These are phyloP conservation scores for Leccinum incarnatum DNA, from an alignment of 768 basidiomycete genomes.

Conservation along the genomic window DNA sequence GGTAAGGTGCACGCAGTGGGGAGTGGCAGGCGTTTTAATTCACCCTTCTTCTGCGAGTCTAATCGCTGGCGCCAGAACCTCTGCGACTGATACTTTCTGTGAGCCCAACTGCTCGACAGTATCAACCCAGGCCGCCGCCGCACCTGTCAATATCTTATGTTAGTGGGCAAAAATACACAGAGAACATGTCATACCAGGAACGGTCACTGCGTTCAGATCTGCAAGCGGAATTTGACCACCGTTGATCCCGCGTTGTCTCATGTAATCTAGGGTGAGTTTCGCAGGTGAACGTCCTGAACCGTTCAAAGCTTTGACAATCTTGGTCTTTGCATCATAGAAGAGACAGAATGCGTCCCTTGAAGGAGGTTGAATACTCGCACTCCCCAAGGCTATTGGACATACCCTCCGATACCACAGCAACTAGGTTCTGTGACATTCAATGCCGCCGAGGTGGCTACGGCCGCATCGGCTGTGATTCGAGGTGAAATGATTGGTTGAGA, in stretches of 20 bases:
- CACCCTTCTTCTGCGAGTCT: conserved; percentile 89
- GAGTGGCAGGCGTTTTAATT: conserved; percentile 10
- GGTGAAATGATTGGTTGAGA: neutral
- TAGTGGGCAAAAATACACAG: conserved; percentile 1
- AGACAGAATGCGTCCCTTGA: conserved; percentile 86
- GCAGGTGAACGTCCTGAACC: conserved; percentile 88
- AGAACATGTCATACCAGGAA: conserved; percentile 53
- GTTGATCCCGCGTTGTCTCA: conserved; percentile 63
- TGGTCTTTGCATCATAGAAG: conserved; percentile 82
- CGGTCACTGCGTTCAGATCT: conserved; percentile 89
- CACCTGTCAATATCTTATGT: conserved; percentile 47
- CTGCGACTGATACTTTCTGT: conserved; percentile 55
- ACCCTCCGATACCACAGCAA: conserved; percentile 93
- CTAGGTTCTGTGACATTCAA: conserved; percentile 90
- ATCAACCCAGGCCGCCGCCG: conserved; percentile 95
- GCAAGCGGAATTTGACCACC: conserved; percentile 69
- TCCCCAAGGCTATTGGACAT: conserved; percentile 17
- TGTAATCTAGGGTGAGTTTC: conserved; percentile 72
- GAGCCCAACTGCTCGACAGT: conserved; percentile 81
- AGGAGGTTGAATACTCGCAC: conserved; percentile 11
- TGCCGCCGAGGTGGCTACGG: conserved; percentile 90
- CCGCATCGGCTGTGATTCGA: conserved; percentile 70
- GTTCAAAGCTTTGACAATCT: conserved; percentile 84
- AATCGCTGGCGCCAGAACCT: conserved; percentile 87
- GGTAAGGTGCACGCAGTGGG: neutral